Evolutionary conservation across 805 yeast genomes (phyloP), one percentile per base, ranked within the genome.

Genomic region (Schwanniomyces sp.): DNA sequence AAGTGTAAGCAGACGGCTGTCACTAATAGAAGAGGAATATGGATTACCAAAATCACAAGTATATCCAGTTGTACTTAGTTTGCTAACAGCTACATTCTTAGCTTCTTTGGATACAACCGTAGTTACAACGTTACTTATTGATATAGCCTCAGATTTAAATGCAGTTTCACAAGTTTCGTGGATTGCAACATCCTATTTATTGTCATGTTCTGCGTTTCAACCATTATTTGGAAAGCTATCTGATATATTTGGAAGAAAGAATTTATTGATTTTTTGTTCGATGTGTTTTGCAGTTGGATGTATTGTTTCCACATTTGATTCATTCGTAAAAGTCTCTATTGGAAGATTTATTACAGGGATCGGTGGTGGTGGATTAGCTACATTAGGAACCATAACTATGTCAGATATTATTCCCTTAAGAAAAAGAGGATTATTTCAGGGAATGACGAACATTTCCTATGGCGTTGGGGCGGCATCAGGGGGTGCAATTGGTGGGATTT

Each of bases 281-380:
- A 51, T 67, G 1, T 64, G 77, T 12, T 85, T 86, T 58, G 76
- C 80, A 2, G 34, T 82, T 2, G 91, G 77, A 0, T 72, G 77
- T 44, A 56, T 79, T 9, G 71, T 82, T 86, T 27, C 30, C 12
- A 25, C 84, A 85, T n/a, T 76, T 89, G 0, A 84, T 91, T 0
- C 45, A 24, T 39, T 41, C 12, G 28, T 36, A 26, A 59, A 49
- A 27, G 54, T 49, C 21, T 21, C 32, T 5, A 50, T 78, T 28
- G 86, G 86, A 3, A 71, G 88, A 56, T 81, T 88, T 49, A 72
- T 89, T 43, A 83, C 94, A 24, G 96, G 96, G 18, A 77, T 86
- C 46, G 96, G 96, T 7, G 96, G 95, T n/a, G 92, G 96, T 5
- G 96, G 96, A 0, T 78, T 89, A 58, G 80, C 84, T 44, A 76